Percentiles rank a stretch among this genome's conserved stretches.
These are phyloP conservation scores for Globisporangium camurandrum DNA, from an alignment of 352 stramenopile genomes.

Conservation along the genomic window DNA sequence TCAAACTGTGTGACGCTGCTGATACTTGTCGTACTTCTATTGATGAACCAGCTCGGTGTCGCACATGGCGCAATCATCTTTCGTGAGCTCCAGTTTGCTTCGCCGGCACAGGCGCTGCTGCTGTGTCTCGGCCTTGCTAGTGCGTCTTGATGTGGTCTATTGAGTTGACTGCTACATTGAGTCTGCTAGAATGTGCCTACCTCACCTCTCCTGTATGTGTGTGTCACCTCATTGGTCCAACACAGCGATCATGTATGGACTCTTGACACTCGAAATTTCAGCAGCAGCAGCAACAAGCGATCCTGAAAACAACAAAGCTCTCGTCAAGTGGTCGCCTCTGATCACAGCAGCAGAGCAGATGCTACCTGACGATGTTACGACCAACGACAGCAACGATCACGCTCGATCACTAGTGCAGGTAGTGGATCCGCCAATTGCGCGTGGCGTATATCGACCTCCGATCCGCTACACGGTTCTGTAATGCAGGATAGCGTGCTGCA, in stretches of 20 bases:
- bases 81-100: slow-evolving; percentile 4
- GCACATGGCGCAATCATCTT: slow-evolving; percentile 16
- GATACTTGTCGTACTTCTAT: no score
- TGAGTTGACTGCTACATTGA: not conserved
- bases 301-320: not conserved
- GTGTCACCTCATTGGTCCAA: no score
- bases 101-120: not conserved
- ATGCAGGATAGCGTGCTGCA: no score
- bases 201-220: not conserved
- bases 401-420: not conserved
- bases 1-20: no score
- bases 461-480: slow-evolving; percentile 10
- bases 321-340: not conserved
- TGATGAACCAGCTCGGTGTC: slow-evolving; percentile 12
- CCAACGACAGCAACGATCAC: not conserved
- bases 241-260: slow-evolving; percentile 6
- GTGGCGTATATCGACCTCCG: slow-evolving; percentile 5
- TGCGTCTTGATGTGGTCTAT: not conserved
- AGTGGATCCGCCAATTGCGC: not conserved
- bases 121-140: slow-evolving; percentile 4
- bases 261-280: slow-evolving; percentile 3
- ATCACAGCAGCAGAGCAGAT: slow-evolving; percentile 4
- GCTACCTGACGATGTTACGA: no score
- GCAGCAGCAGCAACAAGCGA: not conserved
- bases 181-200: not conserved